These are phyloP conservation scores for Fusarium sp. DNA, from an alignment of 2,329 filamentous ascomycete genomes.

Conservation along the genomic window DNA sequence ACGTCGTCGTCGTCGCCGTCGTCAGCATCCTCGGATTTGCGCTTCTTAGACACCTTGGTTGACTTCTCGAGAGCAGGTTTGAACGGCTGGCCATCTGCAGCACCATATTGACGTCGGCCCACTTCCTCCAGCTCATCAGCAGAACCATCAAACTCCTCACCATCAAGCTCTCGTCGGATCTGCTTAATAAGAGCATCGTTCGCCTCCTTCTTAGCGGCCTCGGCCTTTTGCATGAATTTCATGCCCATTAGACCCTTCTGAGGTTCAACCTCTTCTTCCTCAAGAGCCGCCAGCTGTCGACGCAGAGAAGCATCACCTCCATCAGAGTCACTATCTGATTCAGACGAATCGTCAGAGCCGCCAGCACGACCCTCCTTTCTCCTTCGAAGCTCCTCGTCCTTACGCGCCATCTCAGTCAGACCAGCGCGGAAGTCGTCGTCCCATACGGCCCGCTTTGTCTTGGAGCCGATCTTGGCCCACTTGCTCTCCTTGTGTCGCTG, in stretches of 20 bases:
- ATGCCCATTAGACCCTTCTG: constrained; percentile 79
- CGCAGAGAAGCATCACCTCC: constrained; percentile 64
- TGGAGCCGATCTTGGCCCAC: constrained; percentile 87
- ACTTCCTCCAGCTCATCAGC: constrained; percentile 65
- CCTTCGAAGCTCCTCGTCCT: constrained; percentile 82
- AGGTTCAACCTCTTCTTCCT: constrained; percentile 60
- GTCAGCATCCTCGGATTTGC: constrained; percentile 35
- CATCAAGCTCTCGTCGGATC: constrained; percentile 78
- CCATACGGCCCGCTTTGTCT: constrained; percentile 83
- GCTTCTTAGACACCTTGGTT: constrained; percentile 44
- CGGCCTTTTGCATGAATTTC: constrained; percentile 94
- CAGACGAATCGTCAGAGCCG: constrained; percentile 62
- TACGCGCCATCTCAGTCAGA: constrained; percentile 81
- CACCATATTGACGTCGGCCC: constrained; percentile 78
- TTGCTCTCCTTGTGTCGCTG: constrained; percentile 88
- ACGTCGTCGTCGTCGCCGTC: constrained; percentile 44
- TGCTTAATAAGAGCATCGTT: constrained; percentile 81
- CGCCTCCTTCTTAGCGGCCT: constrained; percentile 77
- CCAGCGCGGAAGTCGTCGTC: constrained; percentile 85
- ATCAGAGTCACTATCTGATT: constrained; percentile 64
- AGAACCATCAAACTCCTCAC: constrained; percentile 61
- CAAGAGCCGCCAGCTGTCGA: constrained; percentile 56
- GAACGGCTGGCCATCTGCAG: constrained; percentile 48
- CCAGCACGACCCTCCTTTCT: constrained; percentile 78
- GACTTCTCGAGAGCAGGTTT: constrained; percentile 46